A percentile compares a stretch with the other conserved stretches of the same genome.
phyloP scores from a whole-genome alignment of 1,284 basidiomycete genomes.

The Puccinia brachypodii region DNA sequence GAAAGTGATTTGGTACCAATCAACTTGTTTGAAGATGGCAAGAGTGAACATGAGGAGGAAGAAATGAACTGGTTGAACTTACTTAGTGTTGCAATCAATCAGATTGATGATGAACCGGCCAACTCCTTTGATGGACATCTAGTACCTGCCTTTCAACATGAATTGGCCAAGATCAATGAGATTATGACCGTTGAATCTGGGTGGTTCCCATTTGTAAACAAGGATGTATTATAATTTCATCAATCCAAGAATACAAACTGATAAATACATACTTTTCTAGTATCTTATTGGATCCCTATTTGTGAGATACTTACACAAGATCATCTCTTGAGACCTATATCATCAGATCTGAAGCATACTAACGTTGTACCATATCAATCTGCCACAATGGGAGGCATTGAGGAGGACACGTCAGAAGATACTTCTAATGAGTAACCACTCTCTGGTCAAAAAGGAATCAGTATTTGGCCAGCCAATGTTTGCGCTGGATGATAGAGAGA shows the following conservation, averaged over 20 bases:
- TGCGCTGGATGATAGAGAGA: background rate
- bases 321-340: background rate
- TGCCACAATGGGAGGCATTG: slow-evolving; percentile 9
- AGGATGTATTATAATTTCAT: background rate
- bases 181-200: background rate
- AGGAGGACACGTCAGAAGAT: background rate
- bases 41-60: background rate
- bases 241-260: background rate
- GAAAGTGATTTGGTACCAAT: background rate
- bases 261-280: background rate
- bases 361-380: background rate
- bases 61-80: background rate
- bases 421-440: background rate
- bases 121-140: background rate
- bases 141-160: background rate
- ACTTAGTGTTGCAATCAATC: background rate
- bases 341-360: background rate
- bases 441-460: background rate
- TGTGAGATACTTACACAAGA: background rate
- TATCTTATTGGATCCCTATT: background rate
- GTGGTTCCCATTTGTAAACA: background rate
- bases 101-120: background rate
- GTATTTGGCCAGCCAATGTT: background rate
- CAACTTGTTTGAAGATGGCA: background rate
- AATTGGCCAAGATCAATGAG: background rate